Percentiles rank a stretch among this genome's conserved stretches.
These are phyloP conservation scores for Jacaranda mimosifolia DNA, from an alignment of 257 asterid species.

Conservation along the genomic window DNA sequence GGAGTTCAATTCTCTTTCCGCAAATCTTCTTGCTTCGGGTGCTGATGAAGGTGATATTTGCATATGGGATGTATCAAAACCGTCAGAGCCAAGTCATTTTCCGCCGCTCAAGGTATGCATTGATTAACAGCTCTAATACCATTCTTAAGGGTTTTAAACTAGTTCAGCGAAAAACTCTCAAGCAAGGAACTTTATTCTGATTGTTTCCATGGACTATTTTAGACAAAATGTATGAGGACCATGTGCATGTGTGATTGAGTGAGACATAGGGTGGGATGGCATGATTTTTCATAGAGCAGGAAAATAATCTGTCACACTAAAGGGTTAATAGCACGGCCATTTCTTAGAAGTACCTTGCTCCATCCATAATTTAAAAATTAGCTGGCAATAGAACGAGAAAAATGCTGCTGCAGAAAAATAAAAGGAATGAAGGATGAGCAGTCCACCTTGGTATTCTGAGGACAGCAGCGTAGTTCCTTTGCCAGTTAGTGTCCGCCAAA, in stretches of 20 bases:
- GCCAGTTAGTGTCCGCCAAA: not conserved
- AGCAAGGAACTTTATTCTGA: not conserved
- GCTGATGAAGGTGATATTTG: constrained; percentile 98
- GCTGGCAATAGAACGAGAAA: not conserved
- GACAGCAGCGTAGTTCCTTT: not conserved
- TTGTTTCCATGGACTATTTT: not conserved
- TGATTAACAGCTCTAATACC: constrained; percentile 19
- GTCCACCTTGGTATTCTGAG: not conserved
- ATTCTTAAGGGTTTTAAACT: constrained; percentile 19
- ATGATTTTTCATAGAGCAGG: no score
- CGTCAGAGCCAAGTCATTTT: constrained; percentile 79
- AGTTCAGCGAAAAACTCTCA: not conserved
- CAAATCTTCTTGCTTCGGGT: constrained; percentile 94
- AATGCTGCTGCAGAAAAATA: not conserved
- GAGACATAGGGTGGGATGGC: not conserved
- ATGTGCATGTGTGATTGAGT: not conserved
- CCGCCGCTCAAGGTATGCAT: constrained; percentile 86
- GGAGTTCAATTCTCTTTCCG: constrained; percentile 78
- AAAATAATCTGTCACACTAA: no score
- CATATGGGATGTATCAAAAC: constrained; percentile 89
- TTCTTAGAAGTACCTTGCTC: no score
- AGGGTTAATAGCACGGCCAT: no score
- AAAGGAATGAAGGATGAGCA: not conserved
- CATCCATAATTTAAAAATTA: no score
- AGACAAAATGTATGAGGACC: constrained; percentile 15